Base-by-base conservation (phyloP, 2,329 filamentous ascomycete species). In the Fusarium hostae region DNA sequence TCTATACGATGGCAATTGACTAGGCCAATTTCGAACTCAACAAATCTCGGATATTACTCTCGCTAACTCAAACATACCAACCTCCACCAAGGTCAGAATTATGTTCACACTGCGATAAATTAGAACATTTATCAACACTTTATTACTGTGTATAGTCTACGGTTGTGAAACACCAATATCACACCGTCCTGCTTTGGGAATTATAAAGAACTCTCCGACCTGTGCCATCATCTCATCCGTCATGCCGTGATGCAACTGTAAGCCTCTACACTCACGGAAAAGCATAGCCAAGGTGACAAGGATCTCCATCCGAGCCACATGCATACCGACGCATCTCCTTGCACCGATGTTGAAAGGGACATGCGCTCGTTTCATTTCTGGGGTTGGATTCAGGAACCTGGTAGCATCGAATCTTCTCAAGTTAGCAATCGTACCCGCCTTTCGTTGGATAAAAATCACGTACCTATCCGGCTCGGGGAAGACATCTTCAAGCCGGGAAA, bases 281-380 rank as follows among this genome's bases (percentile, higher is more conserved):
- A 66, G 39, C 0, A 28, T 20, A 0, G 63, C 51, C 0, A 66
- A 26, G 0, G 51, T 43, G 1, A 66, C 16, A 1, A 66, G 50
- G 2, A 66, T 66, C 9, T 66, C 63, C 63, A 59, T 66, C 1
- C 63, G 63, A 9, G 63, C 61, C 4, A 66, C 34, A 2, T 60
- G 61, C 63, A 66, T 66, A 0, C 63, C 62, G 1, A 66, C 59
- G 2, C 62, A 66, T 9, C 63, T 60, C 11, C 63, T 28, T 2
- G 63, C 40, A 2, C 54, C 62, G 5, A 66, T 52, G 6, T 40
- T 66, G 5, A 66, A 66, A 6, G 62, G 62, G 5, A 66, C 45
- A 6, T 66, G 63, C 1, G 63, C 62, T 26, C 34, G 50, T n/a
- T 22, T 34, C 12, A 66, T 57, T 11, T 47, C 62, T 4, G 34